These are phyloP conservation scores for Marchantia paleacea DNA, from an alignment of 225 moss, liverwort and hornwort genomes.

Conservation along the genomic window DNA sequence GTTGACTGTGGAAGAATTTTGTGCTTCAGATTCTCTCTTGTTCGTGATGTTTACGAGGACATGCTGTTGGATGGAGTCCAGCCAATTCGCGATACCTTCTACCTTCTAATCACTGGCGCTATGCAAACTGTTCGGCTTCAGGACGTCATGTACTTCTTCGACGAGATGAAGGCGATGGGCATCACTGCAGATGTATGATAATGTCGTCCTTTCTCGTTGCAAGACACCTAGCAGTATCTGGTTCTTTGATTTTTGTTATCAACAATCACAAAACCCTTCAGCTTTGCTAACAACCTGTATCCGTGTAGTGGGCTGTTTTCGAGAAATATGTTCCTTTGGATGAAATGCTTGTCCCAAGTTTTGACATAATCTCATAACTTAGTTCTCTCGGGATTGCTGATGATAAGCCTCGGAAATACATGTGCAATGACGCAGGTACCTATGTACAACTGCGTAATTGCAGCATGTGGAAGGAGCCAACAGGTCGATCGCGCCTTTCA, in stretches of 20 bases:
- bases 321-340: background rate
- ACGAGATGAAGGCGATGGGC: constrained; percentile 92
- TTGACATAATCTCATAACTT: background rate
- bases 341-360: background rate
- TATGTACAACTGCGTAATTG: constrained; percentile 65
- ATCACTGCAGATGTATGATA: constrained; percentile 64
- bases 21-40: constrained; percentile 48
- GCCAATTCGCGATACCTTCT: constrained; percentile 63
- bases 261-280: too few relatives aligned
- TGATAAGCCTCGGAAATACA: background rate
- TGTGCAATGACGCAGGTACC: constrained; percentile 37
- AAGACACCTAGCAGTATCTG: too few relatives aligned
- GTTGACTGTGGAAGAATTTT: background rate
- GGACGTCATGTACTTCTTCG: constrained; percentile 77
- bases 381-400: background rate
- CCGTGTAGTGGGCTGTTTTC: background rate
- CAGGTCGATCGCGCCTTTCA: constrained; percentile 71
- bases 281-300: too few relatives aligned
- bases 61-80: constrained; percentile 81
- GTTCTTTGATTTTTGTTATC: background rate
- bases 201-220: background rate
- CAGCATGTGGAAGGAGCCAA: constrained; percentile 62
- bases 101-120: constrained; percentile 60
- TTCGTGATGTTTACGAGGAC: constrained; percentile 82
- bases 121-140: constrained; percentile 60